Conservation (phyloP, 352 stramenopile species). For the Thraustochytrium sp. region DNA sequence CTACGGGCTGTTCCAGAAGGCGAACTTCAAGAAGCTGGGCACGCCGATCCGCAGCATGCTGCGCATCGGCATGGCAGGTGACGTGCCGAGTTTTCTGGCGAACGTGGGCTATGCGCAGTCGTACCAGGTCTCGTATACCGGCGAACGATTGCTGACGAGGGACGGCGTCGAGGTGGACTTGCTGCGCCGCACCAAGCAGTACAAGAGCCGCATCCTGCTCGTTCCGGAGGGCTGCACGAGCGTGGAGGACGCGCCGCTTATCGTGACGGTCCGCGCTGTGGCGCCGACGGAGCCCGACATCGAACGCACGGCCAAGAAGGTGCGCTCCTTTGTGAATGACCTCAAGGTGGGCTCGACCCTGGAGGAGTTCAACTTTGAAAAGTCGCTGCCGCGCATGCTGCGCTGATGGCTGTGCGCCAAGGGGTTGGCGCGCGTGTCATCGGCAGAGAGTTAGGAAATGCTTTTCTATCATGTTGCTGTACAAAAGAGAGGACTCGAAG, state of each 20-base stretch:
- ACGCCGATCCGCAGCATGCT: background rate
- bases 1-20: background rate
- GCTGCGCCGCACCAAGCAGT: background rate
- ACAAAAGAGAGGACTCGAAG: too few species aligned
- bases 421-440: too few species aligned
- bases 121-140: background rate
- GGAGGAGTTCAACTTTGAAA: conserved; percentile 16
- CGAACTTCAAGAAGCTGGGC: background rate
- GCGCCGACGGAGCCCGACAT: conserved; percentile 17
- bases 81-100: background rate
- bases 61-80: background rate
- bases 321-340: conserved; percentile 24
- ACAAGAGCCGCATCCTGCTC: background rate
- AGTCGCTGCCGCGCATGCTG: background rate
- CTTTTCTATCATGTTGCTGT: too few species aligned
- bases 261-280: conserved; percentile 10
- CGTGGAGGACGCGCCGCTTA: background rate
- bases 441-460: too few species aligned
- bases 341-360: background rate
- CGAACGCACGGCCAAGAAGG: background rate
- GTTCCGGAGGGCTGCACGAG: background rate
- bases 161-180: conserved; percentile 24
- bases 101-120: background rate
- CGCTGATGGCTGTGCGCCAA: too few species aligned
- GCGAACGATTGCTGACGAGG: background rate